These are phyloP conservation scores for Boletellus deceptivus DNA, from an alignment of 1,284 basidiomycete genomes.

Conservation along the genomic window DNA sequence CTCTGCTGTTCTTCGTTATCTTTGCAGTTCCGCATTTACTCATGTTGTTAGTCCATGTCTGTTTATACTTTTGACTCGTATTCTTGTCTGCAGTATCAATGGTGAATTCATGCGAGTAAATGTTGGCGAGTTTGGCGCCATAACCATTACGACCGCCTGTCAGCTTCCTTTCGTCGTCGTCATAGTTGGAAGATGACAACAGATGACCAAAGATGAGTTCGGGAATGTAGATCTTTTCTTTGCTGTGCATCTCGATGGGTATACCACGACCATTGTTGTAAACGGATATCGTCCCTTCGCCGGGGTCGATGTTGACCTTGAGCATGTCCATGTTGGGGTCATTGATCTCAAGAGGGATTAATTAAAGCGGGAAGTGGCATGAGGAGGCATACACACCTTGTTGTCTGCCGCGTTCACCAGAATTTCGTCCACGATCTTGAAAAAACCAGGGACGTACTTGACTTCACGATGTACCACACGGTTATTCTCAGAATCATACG, in stretches of 20 bases:
- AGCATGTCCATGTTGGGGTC: constrained; percentile 86
- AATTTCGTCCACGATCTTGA: constrained; percentile 99
- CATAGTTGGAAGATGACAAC: constrained; percentile 96
- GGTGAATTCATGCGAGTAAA: constrained; percentile 97
- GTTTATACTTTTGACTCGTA: constrained; percentile 88
- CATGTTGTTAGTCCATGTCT: constrained; percentile 97
- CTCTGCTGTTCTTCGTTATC: constrained; percentile 87
- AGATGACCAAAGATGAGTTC: constrained; percentile 98
- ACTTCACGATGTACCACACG: constrained; percentile 82
- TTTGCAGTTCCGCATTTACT: constrained; percentile 82
- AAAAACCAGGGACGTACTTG: constrained; percentile 95
- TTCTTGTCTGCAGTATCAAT: constrained; percentile 96
- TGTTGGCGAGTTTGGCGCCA: constrained; percentile 97
- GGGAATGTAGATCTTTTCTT: constrained; percentile 94
- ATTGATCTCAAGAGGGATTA: constrained; percentile 65
- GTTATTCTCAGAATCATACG: constrained; percentile 77
- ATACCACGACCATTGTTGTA: constrained; percentile 97
- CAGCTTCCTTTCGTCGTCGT: constrained; percentile 98
- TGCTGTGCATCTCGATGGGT: constrained; percentile 93
- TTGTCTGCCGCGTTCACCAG: constrained; percentile 99
- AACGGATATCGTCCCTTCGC: constrained; percentile 86
- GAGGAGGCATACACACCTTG: constrained; percentile 60
- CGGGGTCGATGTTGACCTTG: constrained; percentile 85
- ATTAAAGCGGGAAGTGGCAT: not conserved
- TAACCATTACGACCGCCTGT: constrained; percentile 99